phyloP scores from a whole-genome alignment of 2,329 filamentous ascomycete genomes.

The Xylaria polymorpha region DNA sequence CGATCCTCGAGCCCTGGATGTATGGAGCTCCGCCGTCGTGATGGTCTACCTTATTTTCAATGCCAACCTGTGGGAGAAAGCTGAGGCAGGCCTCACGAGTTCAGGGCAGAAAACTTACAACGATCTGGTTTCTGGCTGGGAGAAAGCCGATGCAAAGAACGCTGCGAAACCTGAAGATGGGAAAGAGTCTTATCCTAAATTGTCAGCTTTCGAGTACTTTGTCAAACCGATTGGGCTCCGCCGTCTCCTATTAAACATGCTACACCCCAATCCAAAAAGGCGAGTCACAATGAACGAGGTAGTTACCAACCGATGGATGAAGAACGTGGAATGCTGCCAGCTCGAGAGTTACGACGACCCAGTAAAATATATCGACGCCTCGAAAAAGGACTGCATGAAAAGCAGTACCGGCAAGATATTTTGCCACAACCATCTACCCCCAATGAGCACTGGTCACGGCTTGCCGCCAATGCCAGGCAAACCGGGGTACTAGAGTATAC shows the following conservation, averaged over 20 bases:
- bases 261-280: constrained; percentile 79
- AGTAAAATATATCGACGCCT: constrained; percentile 69
- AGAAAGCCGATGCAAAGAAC: constrained; percentile 71
- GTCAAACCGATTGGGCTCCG: constrained; percentile 76
- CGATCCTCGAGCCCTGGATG: constrained; percentile 83
- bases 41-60: constrained; percentile 81
- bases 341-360: constrained; percentile 74
- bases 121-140: constrained; percentile 74
- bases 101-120: constrained; percentile 68
- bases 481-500: constrained; percentile 59
- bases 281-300: constrained; percentile 77
- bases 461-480: constrained; percentile 67
- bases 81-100: constrained; percentile 57
- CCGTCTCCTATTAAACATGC: constrained; percentile 80
- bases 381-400: constrained; percentile 62
- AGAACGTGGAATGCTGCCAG: constrained; percentile 82
- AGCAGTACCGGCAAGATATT: constrained; percentile 63
- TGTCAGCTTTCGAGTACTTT: constrained; percentile 71
- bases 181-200: constrained; percentile 73
- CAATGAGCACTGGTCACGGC: constrained; percentile 58
- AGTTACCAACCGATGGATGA: constrained; percentile 77
- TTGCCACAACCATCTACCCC: constrained; percentile 68
- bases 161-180: constrained; percentile 48
- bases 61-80: constrained; percentile 79
- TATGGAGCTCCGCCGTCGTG: constrained; percentile 87